A percentile compares a stretch with the other conserved stretches of the same genome.
phyloP scores from a whole-genome alignment of 257 asterid genomes.

The Solanum etuberosum region DNA sequence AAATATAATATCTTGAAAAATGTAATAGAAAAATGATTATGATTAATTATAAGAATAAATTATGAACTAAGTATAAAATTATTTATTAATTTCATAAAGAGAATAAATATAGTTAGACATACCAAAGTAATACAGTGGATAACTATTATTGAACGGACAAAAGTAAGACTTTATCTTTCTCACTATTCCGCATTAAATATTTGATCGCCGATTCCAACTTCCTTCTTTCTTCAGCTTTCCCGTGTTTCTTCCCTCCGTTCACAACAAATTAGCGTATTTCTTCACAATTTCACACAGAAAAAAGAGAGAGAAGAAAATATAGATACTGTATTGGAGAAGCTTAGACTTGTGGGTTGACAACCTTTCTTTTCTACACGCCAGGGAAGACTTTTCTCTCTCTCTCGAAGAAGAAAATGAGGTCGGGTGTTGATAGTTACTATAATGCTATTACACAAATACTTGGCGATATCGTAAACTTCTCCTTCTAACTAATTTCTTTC shows the following conservation, averaged over 20 bases:
- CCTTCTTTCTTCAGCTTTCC: background rate
- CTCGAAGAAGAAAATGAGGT: constrained; percentile 2
- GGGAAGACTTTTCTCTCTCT: background rate
- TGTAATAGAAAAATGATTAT: too few species aligned
- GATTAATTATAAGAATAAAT: too few species aligned
- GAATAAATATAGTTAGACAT: too few species aligned
- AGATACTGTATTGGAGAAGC: background rate
- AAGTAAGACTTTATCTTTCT: background rate
- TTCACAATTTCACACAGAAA: background rate
- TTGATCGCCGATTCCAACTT: background rate
- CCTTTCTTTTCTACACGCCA: constrained; percentile 38
- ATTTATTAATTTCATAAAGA: too few species aligned
- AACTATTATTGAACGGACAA: too few species aligned
- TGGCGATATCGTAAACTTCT: constrained; percentile 28
- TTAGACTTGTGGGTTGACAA: constrained; percentile 16
- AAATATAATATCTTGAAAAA: too few species aligned
- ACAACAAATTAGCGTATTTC: background rate
- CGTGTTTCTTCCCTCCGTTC: constrained; percentile 2
- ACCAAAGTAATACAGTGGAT: too few species aligned
- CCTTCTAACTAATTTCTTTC: constrained; percentile 21
- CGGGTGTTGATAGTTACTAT: background rate
- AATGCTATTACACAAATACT: background rate
- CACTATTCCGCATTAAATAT: background rate
- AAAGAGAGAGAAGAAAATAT: too few species aligned
- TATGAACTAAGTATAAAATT: too few species aligned